Evolutionary conservation across 495 filamentous ascomycete species (phyloP).

Genomic region (Penicillium cataractarum): DNA sequence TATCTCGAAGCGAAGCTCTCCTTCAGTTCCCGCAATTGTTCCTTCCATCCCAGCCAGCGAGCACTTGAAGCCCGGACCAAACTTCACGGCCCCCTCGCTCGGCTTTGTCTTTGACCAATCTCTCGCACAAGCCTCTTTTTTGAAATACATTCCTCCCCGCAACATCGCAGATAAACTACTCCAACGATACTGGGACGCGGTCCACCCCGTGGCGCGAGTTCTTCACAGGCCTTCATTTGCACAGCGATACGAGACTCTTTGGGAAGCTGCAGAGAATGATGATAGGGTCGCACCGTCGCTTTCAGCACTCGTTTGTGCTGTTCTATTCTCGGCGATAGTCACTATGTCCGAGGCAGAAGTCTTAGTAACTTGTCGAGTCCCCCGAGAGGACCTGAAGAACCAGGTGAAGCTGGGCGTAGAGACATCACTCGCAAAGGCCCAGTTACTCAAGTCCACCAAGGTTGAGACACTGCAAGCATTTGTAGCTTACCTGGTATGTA

Average conservation of each 20-base stretch:
- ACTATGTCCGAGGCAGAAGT: background rate
- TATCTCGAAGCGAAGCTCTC: background rate
- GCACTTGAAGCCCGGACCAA: background rate
- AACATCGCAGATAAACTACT: constrained; percentile 59
- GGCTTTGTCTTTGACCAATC: background rate
- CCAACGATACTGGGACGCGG: constrained; percentile 64
- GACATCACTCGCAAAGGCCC: background rate
- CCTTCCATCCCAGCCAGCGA: background rate
- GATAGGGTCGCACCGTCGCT: constrained; percentile 20
- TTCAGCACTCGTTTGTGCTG: background rate
- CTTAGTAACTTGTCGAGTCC: background rate
- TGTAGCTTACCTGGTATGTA: background rate
- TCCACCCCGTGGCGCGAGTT: constrained; percentile 67
- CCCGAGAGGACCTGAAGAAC: background rate
- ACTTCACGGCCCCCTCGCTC: background rate
- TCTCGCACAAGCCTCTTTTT: background rate
- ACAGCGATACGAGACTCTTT: constrained; percentile 62
- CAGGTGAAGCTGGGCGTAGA: background rate
- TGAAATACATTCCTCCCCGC: background rate
- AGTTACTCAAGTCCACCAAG: background rate
- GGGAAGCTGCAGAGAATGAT: constrained; percentile 54
- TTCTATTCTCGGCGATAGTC: background rate
- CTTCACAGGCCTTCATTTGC: constrained; percentile 69
- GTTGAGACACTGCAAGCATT: constrained; percentile 1
- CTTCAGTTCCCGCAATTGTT: background rate